Evolutionary conservation across 2,329 filamentous ascomycete species (phyloP).

Genomic region (Epicoccum nigrum): DNA sequence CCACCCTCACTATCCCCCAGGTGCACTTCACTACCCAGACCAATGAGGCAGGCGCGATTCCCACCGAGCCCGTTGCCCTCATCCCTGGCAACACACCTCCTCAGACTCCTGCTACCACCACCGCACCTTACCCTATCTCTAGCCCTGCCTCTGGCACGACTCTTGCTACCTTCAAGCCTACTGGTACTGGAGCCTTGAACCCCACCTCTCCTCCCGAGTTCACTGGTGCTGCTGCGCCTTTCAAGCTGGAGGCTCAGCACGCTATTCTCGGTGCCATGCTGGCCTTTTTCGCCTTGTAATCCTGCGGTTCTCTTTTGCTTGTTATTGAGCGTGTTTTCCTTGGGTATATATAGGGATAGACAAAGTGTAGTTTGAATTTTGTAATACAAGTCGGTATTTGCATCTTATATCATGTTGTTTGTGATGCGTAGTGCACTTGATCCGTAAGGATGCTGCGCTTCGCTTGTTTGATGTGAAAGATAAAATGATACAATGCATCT

Average conservation of each 20-base stretch:
- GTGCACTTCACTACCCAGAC: conserved; percentile 52
- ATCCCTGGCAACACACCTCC: conserved; percentile 42
- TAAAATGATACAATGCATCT: no score
- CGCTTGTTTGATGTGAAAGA: no score
- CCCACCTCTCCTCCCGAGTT: conserved; percentile 36
- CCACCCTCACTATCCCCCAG: conserved; percentile 54
- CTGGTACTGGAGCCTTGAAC: conserved; percentile 32
- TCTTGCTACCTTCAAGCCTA: conserved; percentile 23
- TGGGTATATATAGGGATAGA: conserved; percentile 2
- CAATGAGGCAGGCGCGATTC: conserved; percentile 33
- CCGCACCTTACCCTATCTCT: conserved; percentile 34
- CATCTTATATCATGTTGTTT: no score
- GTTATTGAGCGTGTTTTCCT: not conserved
- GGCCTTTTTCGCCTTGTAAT: conserved; percentile 44
- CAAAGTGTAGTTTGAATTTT: conserved; percentile 3
- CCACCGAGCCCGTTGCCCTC: conserved; percentile 44
- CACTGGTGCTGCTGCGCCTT: conserved; percentile 42
- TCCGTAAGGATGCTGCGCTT: no score
- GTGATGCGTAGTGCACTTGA: no score
- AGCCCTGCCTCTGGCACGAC: conserved; percentile 23
- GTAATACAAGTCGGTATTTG: not conserved
- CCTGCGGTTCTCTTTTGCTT: not conserved
- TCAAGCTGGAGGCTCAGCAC: conserved; percentile 29
- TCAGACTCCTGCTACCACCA: conserved; percentile 35
- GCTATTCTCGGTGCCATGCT: conserved; percentile 39